Evolutionary conservation across 2,329 filamentous ascomycete species (phyloP), one percentile per base, ranked within the genome.

Genomic region (Nemania sp.): DNA sequence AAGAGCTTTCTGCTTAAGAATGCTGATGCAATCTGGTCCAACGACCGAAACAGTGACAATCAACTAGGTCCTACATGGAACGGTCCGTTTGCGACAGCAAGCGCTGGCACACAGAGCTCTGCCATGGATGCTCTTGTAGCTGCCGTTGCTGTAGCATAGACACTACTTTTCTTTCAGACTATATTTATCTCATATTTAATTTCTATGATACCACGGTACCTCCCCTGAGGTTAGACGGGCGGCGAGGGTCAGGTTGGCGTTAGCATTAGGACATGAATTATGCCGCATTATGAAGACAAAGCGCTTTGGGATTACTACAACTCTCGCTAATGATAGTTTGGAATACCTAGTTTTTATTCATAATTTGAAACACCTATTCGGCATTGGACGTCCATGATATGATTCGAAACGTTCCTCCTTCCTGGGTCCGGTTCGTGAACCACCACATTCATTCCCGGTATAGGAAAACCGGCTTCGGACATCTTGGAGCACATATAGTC

Each of bases 1-100:
- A 79, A 77, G 24, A 75, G 78, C 68, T 79, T 77, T 69, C 71
- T 79, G 10, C 73, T 78, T 53, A 72, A 68, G 22, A 83, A 83
- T 35, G 77, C 77, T 38, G 73, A 78, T 60, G 66, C 76, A 26
- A 78, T 79, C 55, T 79, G 77, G 74, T 73, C 73, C 32, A 77
- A 77, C 47, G 79, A 79, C 56, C 77, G 76, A 56, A 79, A 79
- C 70, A 62, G 24, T 24, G 53, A 61, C n/a, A 66, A 70, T 62
- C 71, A 78, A 58, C 70, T 78, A 0, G 77, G 77, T 29, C 70
- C 70, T 10, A 78, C 73, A 2, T 78, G 77, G 77, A 52, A 72
- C 62, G 76, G 78, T 13, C 77, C 77, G 10, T 76, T 73, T 58
- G 66, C 72, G 35, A 72, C 72, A 15, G 71, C 75, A 15, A 73